Evolutionary conservation across 108 stramenopile species (phyloP).

Genomic region (Cyclotella sp.): DNA sequence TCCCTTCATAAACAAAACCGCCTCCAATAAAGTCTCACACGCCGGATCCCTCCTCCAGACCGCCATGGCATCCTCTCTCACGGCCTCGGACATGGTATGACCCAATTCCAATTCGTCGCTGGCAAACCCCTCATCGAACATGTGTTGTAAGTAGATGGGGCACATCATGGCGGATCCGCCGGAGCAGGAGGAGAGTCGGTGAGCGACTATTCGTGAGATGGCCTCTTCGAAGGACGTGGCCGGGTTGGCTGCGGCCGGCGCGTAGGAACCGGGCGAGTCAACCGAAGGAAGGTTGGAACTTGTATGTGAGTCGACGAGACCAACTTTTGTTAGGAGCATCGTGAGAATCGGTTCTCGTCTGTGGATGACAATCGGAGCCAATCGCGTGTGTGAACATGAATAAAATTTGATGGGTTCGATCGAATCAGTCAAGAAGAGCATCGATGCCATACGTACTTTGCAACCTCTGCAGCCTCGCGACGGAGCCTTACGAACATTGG

Average conservation of each 20-base stretch:
- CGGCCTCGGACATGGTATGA: constrained; percentile 70
- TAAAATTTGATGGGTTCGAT: neutral
- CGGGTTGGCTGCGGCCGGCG: neutral
- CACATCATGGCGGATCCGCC: constrained; percentile 47
- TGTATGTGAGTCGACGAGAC: constrained; percentile 21
- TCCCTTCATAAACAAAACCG: constrained; percentile 74
- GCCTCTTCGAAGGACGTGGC: constrained; percentile 39
- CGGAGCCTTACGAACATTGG: constrained; percentile 35
- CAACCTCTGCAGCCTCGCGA: constrained; percentile 39
- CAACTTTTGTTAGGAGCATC: constrained; percentile 43
- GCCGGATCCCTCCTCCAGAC: constrained; percentile 73
- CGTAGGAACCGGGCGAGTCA: neutral
- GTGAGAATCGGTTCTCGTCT: constrained; percentile 42
- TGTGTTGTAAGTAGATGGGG: constrained; percentile 47
- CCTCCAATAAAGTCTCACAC: constrained; percentile 64
- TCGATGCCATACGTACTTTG: neutral
- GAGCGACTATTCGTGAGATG: constrained; percentile 44
- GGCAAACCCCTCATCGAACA: constrained; percentile 45
- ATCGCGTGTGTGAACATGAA: neutral
- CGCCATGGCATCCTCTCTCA: constrained; percentile 63
- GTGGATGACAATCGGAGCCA: neutral
- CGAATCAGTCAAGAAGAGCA: neutral
- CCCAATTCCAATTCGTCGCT: constrained; percentile 53
- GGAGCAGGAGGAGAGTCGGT: constrained; percentile 42
- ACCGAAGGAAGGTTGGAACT: neutral